Conservation (phyloP, 1,284 basidiomycete species). For the Ganoderma lucidum region DNA sequence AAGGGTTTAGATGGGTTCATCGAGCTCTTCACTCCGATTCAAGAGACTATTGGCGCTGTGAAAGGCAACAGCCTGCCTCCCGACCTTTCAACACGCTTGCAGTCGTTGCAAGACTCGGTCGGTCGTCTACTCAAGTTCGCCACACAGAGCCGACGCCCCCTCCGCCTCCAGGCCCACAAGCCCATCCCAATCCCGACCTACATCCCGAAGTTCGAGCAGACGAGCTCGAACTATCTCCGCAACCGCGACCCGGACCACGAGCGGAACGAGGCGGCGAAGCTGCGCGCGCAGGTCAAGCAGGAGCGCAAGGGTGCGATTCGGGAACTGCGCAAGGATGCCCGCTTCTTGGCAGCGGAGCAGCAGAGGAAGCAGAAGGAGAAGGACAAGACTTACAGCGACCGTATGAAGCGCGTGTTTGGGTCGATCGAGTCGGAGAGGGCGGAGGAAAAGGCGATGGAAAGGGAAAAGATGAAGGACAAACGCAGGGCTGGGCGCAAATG, state of each 20-base stretch:
- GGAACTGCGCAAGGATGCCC: slow-evolving; percentile 94
- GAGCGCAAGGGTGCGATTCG: slow-evolving; percentile 97
- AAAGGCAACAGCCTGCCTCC: slow-evolving; percentile 56
- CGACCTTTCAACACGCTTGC: slow-evolving; percentile 46
- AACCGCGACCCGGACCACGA: slow-evolving; percentile 93
- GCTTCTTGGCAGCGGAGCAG: slow-evolving; percentile 91
- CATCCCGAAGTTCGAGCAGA: slow-evolving; percentile 92
- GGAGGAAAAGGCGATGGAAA: slow-evolving; percentile 94
- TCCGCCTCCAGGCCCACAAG: slow-evolving; percentile 93
- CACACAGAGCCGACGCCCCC: slow-evolving; percentile 75
- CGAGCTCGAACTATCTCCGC: slow-evolving; percentile 83
- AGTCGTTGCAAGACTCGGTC: slow-evolving; percentile 46
- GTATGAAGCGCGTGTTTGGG: slow-evolving; percentile 86
- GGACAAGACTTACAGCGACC: slow-evolving; percentile 79
- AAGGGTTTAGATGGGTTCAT: slow-evolving; percentile 83
- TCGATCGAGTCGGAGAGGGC: slow-evolving; percentile 90
- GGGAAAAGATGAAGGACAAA: slow-evolving; percentile 82
- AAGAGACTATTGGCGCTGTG: slow-evolving; percentile 64
- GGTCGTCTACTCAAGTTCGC: slow-evolving; percentile 79
- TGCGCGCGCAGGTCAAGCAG: slow-evolving; percentile 92
- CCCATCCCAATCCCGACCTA: slow-evolving; percentile 95
- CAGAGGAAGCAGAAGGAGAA: slow-evolving; percentile 87
- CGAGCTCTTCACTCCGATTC: slow-evolving; percentile 82
- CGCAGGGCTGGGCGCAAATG: slow-evolving; percentile 77
- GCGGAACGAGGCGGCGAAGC: slow-evolving; percentile 86